Evolutionary conservation across 106 monocot species (phyloP), one percentile per base, ranked within the genome.

Genomic region (Hemerocallis citrina): DNA sequence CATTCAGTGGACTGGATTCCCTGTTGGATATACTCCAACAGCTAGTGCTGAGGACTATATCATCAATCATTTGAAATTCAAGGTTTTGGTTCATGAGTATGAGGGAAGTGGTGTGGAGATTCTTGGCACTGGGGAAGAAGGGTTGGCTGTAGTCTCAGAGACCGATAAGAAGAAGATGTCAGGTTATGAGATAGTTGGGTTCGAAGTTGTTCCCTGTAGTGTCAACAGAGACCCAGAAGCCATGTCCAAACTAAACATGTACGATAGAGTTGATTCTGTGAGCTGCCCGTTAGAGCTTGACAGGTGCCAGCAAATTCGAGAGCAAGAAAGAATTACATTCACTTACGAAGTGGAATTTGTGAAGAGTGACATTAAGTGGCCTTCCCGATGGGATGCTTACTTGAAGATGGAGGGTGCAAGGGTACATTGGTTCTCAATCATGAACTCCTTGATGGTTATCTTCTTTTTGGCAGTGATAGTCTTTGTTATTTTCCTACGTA

Each of bases 181-280:
- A 17, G 61, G 70, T 29, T 70, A 61, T 33, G 70, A 70, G 35
- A 61, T 70, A 13, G 61, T 69, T 0, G 69, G 68, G 27, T 67
- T 74, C 25, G 68, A 68, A 37, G 74, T 74, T 22, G 33, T 74
- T 28, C 74, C 74, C 4, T 74, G 75, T 39, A 75, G 75, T 32
- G 68, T 75, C 1, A 62, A 43, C 10, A 60, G 68, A 21, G 45
- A 62, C 19, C 43, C 61, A n/a, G 45, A 35, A 21, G 68, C 23
- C 41, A 30, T 61, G 39, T 62, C 46, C 38, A 68, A 74, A 29
- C 74, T 74, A 2, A 68, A 62, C 59, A 68, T 68, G 68, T 68
- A 75, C 14, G 75, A 75, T 11, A 62, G 19, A 34, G 37, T 75
- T 9, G 75, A 68, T 35, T 56, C 68, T 11, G 28, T 48, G 20